Evolutionary conservation across 495 filamentous ascomycete species (phyloP).

Genomic region (Aspergillus baeticus): DNA sequence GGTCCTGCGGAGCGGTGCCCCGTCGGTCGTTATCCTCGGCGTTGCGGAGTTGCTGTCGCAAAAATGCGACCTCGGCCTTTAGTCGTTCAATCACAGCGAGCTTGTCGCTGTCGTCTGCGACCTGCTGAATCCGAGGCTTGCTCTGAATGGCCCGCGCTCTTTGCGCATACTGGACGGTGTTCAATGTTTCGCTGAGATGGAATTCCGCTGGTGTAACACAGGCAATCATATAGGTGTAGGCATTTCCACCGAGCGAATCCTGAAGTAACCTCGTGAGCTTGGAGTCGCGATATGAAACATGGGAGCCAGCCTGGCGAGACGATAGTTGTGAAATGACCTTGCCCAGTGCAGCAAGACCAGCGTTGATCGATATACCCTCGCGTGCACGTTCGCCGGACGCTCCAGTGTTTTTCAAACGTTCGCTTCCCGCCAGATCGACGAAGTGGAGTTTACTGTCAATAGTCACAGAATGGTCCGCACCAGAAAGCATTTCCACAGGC

Average conservation of each 20-base stretch:
- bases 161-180: constrained; percentile 96
- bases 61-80: constrained; percentile 88
- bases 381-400: constrained; percentile 93
- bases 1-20: constrained; percentile 59
- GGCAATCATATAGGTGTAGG: constrained; percentile 99
- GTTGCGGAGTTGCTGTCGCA: constrained; percentile 86
- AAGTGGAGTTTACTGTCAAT: constrained; percentile 99
- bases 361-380: constrained; percentile 99
- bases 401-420: constrained; percentile 94
- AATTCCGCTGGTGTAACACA: constrained; percentile 97
- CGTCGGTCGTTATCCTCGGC: constrained; percentile 65
- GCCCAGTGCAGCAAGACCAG: constrained; percentile 88
- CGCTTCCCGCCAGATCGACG: constrained; percentile 96
- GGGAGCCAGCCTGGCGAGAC: constrained; percentile 79
- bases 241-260: constrained; percentile 97
- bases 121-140: constrained; percentile 93
- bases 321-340: constrained; percentile 99
- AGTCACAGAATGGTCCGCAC: constrained; percentile 69
- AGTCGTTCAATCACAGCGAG: constrained; percentile 92
- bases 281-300: constrained; percentile 98
- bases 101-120: constrained; percentile 88
- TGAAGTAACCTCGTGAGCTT: constrained; percentile 93
- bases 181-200: constrained; percentile 95
- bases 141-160: constrained; percentile 95
- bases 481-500: constrained; percentile 77